These are phyloP conservation scores for Suillus lakei DNA, from an alignment of 768 basidiomycete species.

Conservation along the genomic window DNA sequence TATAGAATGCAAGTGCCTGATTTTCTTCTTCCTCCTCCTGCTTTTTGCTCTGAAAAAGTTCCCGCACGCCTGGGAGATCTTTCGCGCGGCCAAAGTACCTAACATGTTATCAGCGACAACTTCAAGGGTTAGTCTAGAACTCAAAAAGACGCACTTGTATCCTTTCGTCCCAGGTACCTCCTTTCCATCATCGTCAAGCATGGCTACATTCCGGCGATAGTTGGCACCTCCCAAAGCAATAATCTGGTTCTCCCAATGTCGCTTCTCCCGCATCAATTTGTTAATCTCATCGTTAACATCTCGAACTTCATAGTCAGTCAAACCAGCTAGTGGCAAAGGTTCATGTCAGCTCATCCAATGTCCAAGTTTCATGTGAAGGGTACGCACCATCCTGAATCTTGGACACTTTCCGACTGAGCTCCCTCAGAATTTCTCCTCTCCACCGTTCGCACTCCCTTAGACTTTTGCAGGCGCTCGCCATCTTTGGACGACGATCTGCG, in stretches of 20 bases:
- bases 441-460: conserved; percentile 93
- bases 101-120: neutral
- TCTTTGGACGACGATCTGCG: conserved; percentile 83
- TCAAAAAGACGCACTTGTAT: conserved; percentile 74
- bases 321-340: conserved; percentile 60
- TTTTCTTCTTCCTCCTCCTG: conserved; percentile 91
- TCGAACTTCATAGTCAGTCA: conserved; percentile 94
- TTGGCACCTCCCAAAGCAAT: conserved; percentile 96
- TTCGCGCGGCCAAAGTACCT: conserved; percentile 98
- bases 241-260: conserved; percentile 98
- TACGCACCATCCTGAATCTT: conserved; percentile 96
- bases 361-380: neutral
- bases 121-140: neutral
- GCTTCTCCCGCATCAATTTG: conserved; percentile 90
- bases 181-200: conserved; percentile 93
- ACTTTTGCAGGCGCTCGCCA: conserved; percentile 92
- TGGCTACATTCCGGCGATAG: conserved; percentile 90
- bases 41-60: conserved; percentile 89
- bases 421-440: conserved; percentile 93
- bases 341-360: neutral
- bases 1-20: conserved; percentile 72
- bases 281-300: conserved; percentile 97
- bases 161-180: conserved; percentile 97
- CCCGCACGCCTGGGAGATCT: conserved; percentile 92
- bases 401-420: conserved; percentile 95